Conservation (phyloP, 345 rosid genomes). For the Raphanus sativus region DNA sequence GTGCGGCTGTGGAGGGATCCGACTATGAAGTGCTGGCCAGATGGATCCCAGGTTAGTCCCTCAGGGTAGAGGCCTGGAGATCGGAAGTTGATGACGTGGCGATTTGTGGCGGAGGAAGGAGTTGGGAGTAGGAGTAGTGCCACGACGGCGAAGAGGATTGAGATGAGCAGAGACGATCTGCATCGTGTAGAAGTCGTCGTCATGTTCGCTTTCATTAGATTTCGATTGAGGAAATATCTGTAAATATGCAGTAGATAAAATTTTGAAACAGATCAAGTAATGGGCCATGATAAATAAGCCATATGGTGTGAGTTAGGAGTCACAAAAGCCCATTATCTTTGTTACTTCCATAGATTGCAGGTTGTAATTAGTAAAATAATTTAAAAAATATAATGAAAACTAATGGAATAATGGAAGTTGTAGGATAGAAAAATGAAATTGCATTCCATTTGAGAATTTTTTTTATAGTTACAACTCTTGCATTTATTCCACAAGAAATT, state of each 20-base stretch:
- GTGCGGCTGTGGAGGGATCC: conserved; percentile 67
- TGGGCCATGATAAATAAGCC: neutral
- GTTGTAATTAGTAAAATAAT: no score
- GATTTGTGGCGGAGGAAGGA: conserved; percentile 35
- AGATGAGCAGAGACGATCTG: neutral
- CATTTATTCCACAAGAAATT: no score
- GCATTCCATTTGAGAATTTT: no score
- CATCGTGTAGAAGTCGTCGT: conserved; percentile 20
- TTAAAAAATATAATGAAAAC: no score
- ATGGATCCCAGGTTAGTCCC: conserved; percentile 67
- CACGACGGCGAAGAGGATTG: conserved; percentile 25
- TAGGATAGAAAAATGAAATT: no score
- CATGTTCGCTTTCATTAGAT: conserved; percentile 25
- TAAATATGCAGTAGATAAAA: neutral
- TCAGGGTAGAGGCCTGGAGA: conserved; percentile 75
- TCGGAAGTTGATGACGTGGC: conserved; percentile 67
- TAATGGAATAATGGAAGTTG: no score
- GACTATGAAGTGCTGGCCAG: conserved; percentile 73
- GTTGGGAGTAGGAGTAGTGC: conserved; percentile 1
- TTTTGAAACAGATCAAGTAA: neutral
- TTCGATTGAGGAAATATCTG: neutral
- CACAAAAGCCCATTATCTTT: no score
- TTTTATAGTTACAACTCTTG: no score
- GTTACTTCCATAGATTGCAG: no score
- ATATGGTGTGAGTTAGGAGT: neutral